phyloP scores from a whole-genome alignment of 768 basidiomycete genomes.

The Vararia minispora region DNA sequence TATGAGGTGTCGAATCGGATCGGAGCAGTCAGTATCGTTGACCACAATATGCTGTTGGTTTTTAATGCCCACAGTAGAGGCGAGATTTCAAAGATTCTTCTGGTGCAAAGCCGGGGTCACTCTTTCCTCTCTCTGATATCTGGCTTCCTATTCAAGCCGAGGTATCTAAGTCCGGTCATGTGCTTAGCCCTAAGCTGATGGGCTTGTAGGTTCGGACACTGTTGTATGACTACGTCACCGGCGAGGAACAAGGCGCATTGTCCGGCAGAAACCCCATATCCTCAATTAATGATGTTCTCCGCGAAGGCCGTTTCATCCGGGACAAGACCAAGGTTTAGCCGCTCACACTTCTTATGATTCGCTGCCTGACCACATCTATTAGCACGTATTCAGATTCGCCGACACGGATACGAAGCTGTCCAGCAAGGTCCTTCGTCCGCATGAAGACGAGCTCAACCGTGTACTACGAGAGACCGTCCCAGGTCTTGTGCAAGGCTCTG shows the following conservation, averaged over 20 bases:
- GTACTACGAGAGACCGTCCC: conserved; percentile 88
- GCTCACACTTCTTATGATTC: neutral
- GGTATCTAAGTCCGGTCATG: conserved; percentile 30
- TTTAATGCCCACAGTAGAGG: conserved; percentile 35
- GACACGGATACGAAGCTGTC: conserved; percentile 77
- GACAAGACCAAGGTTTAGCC: conserved; percentile 64
- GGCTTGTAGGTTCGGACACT: conserved; percentile 61
- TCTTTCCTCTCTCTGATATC: conserved; percentile 79
- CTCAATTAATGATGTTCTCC: conserved; percentile 88
- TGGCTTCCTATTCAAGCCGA: conserved; percentile 87
- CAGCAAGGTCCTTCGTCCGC: conserved; percentile 51
- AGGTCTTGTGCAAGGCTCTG: conserved; percentile 69
- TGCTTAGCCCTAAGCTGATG: conserved; percentile 4
- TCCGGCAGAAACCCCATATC: conserved; percentile 81
- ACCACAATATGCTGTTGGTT: neutral
- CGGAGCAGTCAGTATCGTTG: conserved; percentile 54
- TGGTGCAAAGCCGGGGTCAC: conserved; percentile 58
- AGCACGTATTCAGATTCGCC: conserved; percentile 85
- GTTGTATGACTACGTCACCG: conserved; percentile 83
- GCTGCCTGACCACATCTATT: neutral
- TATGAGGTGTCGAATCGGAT: conserved; percentile 89
- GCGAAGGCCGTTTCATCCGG: conserved; percentile 68
- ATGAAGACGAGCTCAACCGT: conserved; percentile 79
- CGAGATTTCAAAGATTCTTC: conserved; percentile 87
- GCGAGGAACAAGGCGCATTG: conserved; percentile 73